phyloP scores from a whole-genome alignment of 1,284 basidiomycete species.

The Leccinum huronense region DNA sequence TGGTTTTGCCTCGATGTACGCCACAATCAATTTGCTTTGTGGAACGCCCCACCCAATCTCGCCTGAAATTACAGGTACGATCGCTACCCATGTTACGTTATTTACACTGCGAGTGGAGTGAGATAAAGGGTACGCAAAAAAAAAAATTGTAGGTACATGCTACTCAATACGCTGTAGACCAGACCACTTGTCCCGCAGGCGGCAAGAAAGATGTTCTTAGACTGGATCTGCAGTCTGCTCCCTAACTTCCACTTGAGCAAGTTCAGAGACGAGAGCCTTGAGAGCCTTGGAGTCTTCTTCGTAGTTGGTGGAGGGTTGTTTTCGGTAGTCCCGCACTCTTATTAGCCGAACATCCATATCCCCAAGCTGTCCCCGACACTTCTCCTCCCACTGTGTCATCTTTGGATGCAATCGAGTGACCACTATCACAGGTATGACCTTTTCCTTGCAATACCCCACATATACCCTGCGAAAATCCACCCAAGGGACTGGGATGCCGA shows the following conservation, averaged over 20 bases:
- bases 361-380: slow-evolving; percentile 20
- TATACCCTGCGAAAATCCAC: slow-evolving; percentile 28
- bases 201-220: neutral
- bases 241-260: neutral
- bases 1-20: slow-evolving; percentile 9
- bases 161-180: slow-evolving; percentile 3
- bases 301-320: slow-evolving; percentile 15
- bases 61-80: neutral
- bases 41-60: neutral
- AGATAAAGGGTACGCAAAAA: slow-evolving; percentile 2
- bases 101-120: neutral
- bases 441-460: slow-evolving; percentile 28
- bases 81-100: neutral
- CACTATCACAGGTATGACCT: slow-evolving; percentile 25
- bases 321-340: slow-evolving; percentile 19
- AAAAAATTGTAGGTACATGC: neutral
- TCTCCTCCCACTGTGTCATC: slow-evolving; percentile 18
- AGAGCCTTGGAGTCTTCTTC: slow-evolving; percentile 20
- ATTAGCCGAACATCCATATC: slow-evolving; percentile 7
- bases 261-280: slow-evolving; percentile 15
- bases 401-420: slow-evolving; percentile 18
- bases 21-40: slow-evolving; percentile 1
- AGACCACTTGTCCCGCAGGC: slow-evolving; percentile 1
- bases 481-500: slow-evolving; percentile 23
- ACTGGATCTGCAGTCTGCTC: slow-evolving; percentile 9